Conservation (phyloP, 768 basidiomycete genomes). For the Crucibulum laeve region DNA sequence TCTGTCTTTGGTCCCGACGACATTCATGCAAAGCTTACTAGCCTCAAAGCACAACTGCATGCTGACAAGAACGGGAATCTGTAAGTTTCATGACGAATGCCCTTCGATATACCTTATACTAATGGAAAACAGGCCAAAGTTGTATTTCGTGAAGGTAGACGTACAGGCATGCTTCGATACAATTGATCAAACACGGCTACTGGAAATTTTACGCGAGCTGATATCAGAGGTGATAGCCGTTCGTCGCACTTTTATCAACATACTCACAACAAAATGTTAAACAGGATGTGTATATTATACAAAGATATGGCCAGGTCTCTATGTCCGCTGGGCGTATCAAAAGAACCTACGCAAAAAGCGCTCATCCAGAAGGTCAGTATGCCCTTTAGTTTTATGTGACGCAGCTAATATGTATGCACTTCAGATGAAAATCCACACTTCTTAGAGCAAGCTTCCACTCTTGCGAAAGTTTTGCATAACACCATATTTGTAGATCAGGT, state of each 20-base stretch:
- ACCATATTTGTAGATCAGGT: slow-evolving; percentile 88
- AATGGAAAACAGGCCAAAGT: slow-evolving; percentile 57
- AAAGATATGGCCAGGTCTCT: slow-evolving; percentile 64
- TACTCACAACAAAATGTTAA: background rate
- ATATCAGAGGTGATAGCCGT: slow-evolving; percentile 57
- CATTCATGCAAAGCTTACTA: slow-evolving; percentile 69
- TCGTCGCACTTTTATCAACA: background rate
- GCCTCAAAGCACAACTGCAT: slow-evolving; percentile 55
- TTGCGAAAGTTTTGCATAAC: slow-evolving; percentile 65
- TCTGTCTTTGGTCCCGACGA: slow-evolving; percentile 84
- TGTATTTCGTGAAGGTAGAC: slow-evolving; percentile 97
- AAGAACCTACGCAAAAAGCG: slow-evolving; percentile 54
- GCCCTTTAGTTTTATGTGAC: background rate
- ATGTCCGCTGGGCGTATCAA: slow-evolving; percentile 52
- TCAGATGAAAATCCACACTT: slow-evolving; percentile 79
- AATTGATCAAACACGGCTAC: slow-evolving; percentile 82
- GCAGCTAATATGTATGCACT: background rate
- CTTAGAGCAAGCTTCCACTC: slow-evolving; percentile 56
- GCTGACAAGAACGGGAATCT: slow-evolving; percentile 37
- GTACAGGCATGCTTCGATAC: slow-evolving; percentile 96
- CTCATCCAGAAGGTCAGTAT: slow-evolving; percentile 57
- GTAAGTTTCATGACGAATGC: slow-evolving; percentile 28
- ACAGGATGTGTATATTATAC: slow-evolving; percentile 71
- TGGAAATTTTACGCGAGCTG: slow-evolving; percentile 69
- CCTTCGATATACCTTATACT: background rate